Percentiles rank a stretch among this genome's conserved stretches.
Evolutionary conservation across 345 rosid species (phyloP).

Genomic region (Nasturtium officinale): DNA sequence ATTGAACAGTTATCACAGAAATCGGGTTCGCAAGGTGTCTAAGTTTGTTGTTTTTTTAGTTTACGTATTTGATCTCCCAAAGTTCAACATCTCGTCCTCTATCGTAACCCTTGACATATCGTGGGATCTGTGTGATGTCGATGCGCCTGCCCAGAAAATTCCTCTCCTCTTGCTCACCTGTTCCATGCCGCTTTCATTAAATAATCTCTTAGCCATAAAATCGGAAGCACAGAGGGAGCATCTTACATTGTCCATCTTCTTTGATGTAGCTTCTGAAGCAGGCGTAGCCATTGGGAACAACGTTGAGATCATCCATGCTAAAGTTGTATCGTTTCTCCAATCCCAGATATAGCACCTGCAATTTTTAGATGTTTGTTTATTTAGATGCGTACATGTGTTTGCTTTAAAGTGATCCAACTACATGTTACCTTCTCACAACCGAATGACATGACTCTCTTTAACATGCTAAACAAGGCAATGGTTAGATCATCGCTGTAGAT

Average conservation of each 20-base stretch:
- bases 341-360: conserved; percentile 74
- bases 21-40: background rate
- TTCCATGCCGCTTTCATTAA: background rate
- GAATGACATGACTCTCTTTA: conserved; percentile 40
- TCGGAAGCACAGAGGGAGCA: background rate
- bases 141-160: conserved; percentile 61
- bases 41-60: background rate
- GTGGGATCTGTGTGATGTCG: conserved; percentile 59
- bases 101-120: conserved; percentile 56
- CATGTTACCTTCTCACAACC: conserved; percentile 42
- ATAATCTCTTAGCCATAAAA: background rate
- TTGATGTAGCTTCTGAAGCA: conserved; percentile 62
- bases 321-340: conserved; percentile 95
- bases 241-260: conserved; percentile 44
- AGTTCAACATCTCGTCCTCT: conserved; percentile 81
- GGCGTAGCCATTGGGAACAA: conserved; percentile 82
- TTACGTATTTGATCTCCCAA: conserved; percentile 66
- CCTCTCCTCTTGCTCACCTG: conserved; percentile 24
- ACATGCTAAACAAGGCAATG: conserved; percentile 34
- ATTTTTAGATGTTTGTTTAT: background rate
- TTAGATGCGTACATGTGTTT: background rate
- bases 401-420: background rate
- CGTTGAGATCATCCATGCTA: conserved; percentile 67
- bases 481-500: conserved; percentile 47
- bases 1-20: too few relatives aligned